These are phyloP conservation scores for Sporobolus alterniflorus DNA, from an alignment of 202 grass and related monocot genomes.

Conservation along the genomic window DNA sequence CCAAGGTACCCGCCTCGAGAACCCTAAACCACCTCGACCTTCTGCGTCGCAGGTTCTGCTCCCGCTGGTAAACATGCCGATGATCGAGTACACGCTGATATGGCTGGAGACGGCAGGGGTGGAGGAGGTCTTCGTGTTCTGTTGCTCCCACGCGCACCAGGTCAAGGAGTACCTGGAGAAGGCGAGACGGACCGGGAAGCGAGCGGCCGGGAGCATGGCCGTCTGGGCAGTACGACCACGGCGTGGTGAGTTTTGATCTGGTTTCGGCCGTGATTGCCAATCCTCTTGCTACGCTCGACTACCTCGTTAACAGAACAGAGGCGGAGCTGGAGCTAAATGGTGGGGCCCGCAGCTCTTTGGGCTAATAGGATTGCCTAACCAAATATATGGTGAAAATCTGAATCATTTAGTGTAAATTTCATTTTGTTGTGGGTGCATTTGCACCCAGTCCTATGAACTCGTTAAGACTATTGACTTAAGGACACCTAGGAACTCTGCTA, in stretches of 20 bases:
- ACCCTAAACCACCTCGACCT: not conserved
- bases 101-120: constrained; percentile 89
- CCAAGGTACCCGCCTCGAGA: constrained; percentile 57
- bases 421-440: too few relatives aligned
- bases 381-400: too few relatives aligned
- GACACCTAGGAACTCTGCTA: not conserved
- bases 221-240: constrained; percentile 62
- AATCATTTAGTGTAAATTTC: too few relatives aligned
- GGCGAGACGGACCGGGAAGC: constrained; percentile 62
- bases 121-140: constrained; percentile 94
- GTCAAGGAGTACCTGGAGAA: constrained; percentile 79
- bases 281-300: too few relatives aligned
- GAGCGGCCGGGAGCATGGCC: constrained; percentile 43
- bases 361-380: too few relatives aligned
- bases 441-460: too few relatives aligned
- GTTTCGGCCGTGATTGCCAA: not conserved
- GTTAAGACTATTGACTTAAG: not conserved
- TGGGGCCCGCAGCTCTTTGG: too few relatives aligned
- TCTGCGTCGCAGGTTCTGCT: constrained; percentile 65
- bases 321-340: too few relatives aligned
- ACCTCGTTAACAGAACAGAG: too few relatives aligned
- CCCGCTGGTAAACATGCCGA: constrained; percentile 82
- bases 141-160: constrained; percentile 82
- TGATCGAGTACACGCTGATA: constrained; percentile 92
- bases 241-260: constrained; percentile 52